Conservation (phyloP, 495 filamentous ascomycete genomes). For the Delitschia confertaspora region DNA sequence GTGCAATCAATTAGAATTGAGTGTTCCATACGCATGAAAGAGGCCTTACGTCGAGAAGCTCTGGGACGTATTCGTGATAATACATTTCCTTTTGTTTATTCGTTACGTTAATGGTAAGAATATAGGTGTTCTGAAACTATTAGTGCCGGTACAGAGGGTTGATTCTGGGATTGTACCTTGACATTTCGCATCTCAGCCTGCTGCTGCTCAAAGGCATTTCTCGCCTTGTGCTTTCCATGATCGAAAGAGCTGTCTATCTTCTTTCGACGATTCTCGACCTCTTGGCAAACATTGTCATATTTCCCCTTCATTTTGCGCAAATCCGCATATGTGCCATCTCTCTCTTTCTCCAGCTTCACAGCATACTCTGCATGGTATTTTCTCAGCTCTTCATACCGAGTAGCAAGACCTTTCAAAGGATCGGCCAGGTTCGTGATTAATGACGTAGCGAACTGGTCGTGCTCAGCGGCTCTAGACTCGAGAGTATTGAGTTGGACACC, state of each 20-base stretch:
- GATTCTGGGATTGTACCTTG: slow-evolving; percentile 46
- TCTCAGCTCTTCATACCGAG: slow-evolving; percentile 81
- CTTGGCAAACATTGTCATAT: slow-evolving; percentile 89
- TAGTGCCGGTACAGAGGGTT: slow-evolving; percentile 11
- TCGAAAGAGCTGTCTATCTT: slow-evolving; percentile 88
- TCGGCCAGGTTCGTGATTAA: slow-evolving; percentile 73
- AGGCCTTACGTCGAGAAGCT: slow-evolving; percentile 73
- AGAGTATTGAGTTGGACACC: slow-evolving; percentile 83
- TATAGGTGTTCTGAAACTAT: slow-evolving; percentile 68
- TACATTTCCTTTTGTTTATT: slow-evolving; percentile 96
- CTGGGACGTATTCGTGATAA: slow-evolving; percentile 93
- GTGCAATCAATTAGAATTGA: neutral
- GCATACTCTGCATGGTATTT: slow-evolving; percentile 88
- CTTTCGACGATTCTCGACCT: slow-evolving; percentile 88
- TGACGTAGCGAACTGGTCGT: slow-evolving; percentile 72
- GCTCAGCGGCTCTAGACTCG: slow-evolving; percentile 79
- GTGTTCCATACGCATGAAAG: slow-evolving; percentile 7
- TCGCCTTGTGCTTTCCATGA: slow-evolving; percentile 72
- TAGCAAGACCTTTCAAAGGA: slow-evolving; percentile 60
- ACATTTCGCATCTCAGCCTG: slow-evolving; percentile 88
- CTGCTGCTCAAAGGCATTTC: slow-evolving; percentile 82
- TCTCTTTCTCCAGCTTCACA: slow-evolving; percentile 77
- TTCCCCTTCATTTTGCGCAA: slow-evolving; percentile 84
- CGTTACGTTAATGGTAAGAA: slow-evolving; percentile 89
- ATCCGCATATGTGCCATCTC: slow-evolving; percentile 73